Evolutionary conservation across 2,329 filamentous ascomycete species (phyloP).

Genomic region (Aspergillus awamori): DNA sequence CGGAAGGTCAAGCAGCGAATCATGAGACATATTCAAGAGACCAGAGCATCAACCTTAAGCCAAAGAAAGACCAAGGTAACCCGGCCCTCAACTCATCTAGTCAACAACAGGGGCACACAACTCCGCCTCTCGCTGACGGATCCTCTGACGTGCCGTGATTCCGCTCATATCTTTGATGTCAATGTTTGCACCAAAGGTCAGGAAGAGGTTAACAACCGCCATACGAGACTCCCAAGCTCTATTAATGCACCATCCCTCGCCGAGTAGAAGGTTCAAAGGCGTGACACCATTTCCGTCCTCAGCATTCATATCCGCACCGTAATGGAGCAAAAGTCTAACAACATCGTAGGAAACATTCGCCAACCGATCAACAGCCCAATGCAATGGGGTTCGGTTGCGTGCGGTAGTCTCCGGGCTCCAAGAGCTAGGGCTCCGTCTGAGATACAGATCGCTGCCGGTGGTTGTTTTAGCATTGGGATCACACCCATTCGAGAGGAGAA

Average conservation of each 20-base stretch:
- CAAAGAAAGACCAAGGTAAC: no score
- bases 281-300: background rate
- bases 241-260: background rate
- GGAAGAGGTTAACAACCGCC: background rate
- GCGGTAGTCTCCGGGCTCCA: no score
- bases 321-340: background rate
- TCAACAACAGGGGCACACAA: no score
- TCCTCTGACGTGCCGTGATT: background rate
- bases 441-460: background rate
- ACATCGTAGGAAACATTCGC: background rate
- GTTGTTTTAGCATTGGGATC: background rate
- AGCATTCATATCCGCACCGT: background rate
- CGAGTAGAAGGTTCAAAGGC: background rate
- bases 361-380: background rate
- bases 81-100: no score
- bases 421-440: background rate
- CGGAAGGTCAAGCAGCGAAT: no score
- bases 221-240: background rate
- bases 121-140: no score
- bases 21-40: no score
- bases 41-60: no score
- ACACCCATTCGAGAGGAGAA: background rate
- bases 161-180: background rate
- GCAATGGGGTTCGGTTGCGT: background rate
- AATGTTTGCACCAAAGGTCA: background rate